These are phyloP conservation scores for Solanum arcanum DNA, from an alignment of 257 asterid species.

Conservation along the genomic window DNA sequence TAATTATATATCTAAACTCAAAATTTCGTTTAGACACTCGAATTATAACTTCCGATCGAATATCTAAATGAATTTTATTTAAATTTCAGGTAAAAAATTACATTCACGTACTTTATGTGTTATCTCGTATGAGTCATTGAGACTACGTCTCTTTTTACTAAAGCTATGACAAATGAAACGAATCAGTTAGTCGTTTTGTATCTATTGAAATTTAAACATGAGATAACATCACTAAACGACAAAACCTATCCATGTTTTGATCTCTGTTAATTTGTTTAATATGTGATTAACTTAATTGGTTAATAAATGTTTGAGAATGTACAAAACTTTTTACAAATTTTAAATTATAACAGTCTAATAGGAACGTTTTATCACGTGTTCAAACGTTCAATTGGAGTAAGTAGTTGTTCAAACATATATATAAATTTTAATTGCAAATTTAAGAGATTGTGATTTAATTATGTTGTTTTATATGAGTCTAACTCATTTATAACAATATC, in stretches of 20 bases:
- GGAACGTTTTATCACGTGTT: background rate
- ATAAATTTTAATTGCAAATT: too few relatives aligned
- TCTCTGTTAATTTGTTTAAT: background rate
- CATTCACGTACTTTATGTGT: background rate
- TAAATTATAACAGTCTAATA: too few relatives aligned
- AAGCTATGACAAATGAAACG: too few relatives aligned
- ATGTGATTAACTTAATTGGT: too few relatives aligned
- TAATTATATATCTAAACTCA: background rate
- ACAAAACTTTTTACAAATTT: background rate
- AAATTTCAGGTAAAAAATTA: too few relatives aligned
- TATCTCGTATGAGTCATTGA: fast-evolving
- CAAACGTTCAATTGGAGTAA: background rate
- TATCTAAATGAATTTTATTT: too few relatives aligned
- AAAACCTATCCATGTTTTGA: background rate
- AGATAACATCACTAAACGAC: background rate
- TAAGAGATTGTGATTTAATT: too few relatives aligned
- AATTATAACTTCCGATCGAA: too few relatives aligned
- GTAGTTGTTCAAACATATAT: too few relatives aligned
- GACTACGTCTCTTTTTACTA: background rate
- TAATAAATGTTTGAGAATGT: background rate
- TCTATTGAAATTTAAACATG: background rate
- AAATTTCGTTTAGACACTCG: background rate
- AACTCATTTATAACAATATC: background rate
- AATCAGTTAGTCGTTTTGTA: too few relatives aligned
- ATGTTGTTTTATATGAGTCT: background rate